Evolutionary conservation across 768 basidiomycete species (phyloP).

Genomic region (Trametes punicea): DNA sequence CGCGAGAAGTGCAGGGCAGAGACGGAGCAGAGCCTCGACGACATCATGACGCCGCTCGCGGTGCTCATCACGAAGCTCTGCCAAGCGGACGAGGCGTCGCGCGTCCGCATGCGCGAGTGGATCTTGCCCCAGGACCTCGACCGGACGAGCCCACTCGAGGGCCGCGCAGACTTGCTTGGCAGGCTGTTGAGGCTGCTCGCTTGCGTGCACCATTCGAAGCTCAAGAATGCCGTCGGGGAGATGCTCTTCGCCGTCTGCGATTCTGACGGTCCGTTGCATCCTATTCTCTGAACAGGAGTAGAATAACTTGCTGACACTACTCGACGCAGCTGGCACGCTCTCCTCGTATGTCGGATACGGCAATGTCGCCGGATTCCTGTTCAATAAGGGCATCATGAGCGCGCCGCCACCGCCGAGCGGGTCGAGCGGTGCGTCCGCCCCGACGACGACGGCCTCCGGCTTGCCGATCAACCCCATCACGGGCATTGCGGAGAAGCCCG

Average conservation of each 20-base stretch:
- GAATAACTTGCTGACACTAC: not conserved
- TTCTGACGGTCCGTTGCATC: conserved; percentile 52
- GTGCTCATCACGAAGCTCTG: conserved; percentile 73
- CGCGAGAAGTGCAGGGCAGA: conserved; percentile 50
- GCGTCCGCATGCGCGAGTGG: conserved; percentile 57
- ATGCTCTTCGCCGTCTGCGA: conserved; percentile 83
- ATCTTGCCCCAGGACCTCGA: conserved; percentile 80
- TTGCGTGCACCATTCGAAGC: conserved; percentile 66
- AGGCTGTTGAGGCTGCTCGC: conserved; percentile 73
- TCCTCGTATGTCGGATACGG: conserved; percentile 89
- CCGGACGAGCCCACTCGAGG: conserved; percentile 71
- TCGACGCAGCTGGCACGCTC: conserved; percentile 61
- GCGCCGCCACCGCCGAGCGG: conserved; percentile 43
- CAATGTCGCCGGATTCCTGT: conserved; percentile 92
- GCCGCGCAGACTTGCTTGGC: conserved; percentile 71
- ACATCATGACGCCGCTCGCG: conserved; percentile 71
- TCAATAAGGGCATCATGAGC: conserved; percentile 80
- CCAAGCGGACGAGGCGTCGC: conserved; percentile 55
- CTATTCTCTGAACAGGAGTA: too few species aligned
- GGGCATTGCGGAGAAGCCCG: conserved; percentile 51
- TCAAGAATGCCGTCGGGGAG: conserved; percentile 82
- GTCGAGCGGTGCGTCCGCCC: conserved; percentile 33
- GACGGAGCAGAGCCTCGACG: conserved; percentile 64
- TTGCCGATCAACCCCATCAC: conserved; percentile 81
- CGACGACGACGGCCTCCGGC: conserved; percentile 33